phyloP scores from a whole-genome alignment of 2,329 filamentous ascomycete species.

The Dichotomopilus funicola region DNA sequence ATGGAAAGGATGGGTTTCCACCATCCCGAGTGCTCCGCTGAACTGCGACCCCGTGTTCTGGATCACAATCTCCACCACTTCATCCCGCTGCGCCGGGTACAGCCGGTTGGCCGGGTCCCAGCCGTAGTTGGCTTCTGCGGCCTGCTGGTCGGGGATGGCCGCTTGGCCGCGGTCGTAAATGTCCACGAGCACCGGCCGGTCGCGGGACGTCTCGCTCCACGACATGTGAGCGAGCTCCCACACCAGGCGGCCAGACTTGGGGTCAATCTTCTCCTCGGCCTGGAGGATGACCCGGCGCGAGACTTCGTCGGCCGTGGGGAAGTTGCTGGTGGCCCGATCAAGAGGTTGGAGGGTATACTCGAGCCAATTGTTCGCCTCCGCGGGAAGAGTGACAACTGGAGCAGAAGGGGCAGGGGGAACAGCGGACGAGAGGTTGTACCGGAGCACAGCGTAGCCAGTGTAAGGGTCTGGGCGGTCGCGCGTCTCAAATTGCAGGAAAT shows the following conservation, averaged over 20 bases:
- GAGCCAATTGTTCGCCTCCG: conserved; percentile 34
- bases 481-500: conserved; percentile 41
- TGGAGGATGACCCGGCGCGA: conserved; percentile 44
- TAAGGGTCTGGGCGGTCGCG: conserved; percentile 41
- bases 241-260: conserved; percentile 27
- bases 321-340: conserved; percentile 26
- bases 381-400: conserved; percentile 30
- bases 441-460: conserved; percentile 43
- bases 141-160: conserved; percentile 43
- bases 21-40: conserved; percentile 36
- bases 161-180: conserved; percentile 45
- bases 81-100: conserved; percentile 49
- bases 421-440: conserved; percentile 13
- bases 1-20: conserved; percentile 49
- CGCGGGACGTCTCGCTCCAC: conserved; percentile 35
- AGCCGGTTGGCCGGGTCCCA: conserved; percentile 46
- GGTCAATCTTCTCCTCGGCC: conserved; percentile 33
- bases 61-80: conserved; percentile 48
- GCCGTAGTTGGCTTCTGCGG: conserved; percentile 42
- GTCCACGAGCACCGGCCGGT: conserved; percentile 43
- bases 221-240: conserved; percentile 39
- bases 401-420: conserved; percentile 24
- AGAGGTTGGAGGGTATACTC: conserved; percentile 42
- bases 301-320: conserved; percentile 39
- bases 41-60: conserved; percentile 28